A percentile compares a stretch with the other conserved stretches of the same genome.
phyloP scores from a whole-genome alignment of 352 stramenopile species.

The Elongisporangium anandrum region DNA sequence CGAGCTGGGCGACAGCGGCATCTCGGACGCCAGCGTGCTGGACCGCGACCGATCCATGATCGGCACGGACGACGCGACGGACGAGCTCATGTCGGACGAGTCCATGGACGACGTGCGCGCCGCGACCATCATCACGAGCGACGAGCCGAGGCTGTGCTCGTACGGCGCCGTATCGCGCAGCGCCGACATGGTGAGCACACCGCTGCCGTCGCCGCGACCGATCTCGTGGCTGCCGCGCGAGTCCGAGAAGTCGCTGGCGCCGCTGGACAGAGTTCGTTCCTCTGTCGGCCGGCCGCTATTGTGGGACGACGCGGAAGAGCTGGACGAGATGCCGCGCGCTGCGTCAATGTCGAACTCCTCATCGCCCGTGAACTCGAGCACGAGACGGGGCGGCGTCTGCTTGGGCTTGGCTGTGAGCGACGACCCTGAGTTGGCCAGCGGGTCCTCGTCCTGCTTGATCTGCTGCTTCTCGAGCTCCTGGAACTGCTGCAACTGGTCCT shows the following conservation, averaged over 20 bases:
- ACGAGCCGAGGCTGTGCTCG: not conserved
- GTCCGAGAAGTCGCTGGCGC: conserved; percentile 31
- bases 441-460: not conserved
- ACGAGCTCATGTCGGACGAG: not conserved
- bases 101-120: conserved; percentile 1
- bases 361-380: not conserved
- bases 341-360: not conserved
- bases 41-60: not conserved
- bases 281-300: not conserved
- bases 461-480: conserved; percentile 32
- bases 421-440: not conserved
- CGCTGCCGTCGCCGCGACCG: not conserved
- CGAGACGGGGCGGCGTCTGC: not conserved
- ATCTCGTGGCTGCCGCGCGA: conserved; percentile 9
- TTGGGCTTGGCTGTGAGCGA: not conserved
- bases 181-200: not conserved
- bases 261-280: conserved; percentile 6
- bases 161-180: not conserved
- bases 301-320: not conserved
- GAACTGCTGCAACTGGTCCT: conserved; percentile 14
- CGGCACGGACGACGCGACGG: not conserved
- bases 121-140: not conserved
- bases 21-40: conserved; percentile 6
- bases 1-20: conserved; percentile 17
- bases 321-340: not conserved